These are phyloP conservation scores for Insectozyma bohioensis DNA, from an alignment of 1,139 yeast species.

Conservation along the genomic window DNA sequence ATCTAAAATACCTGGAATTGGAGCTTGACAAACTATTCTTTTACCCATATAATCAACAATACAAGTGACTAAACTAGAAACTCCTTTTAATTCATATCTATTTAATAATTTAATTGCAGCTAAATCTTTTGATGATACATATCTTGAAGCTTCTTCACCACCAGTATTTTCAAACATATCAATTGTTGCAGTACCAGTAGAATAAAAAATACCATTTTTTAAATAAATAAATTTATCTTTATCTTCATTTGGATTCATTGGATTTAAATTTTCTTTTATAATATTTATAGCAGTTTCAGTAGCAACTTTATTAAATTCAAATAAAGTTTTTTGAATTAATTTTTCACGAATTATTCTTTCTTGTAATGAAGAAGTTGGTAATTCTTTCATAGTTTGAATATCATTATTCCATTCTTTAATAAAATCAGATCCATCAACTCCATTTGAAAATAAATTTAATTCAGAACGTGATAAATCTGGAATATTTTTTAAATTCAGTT, in stretches of 20 bases:
- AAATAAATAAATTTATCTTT: constrained; percentile 64
- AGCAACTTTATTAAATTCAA: constrained; percentile 77
- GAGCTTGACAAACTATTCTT: constrained; percentile 88
- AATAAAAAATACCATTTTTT: constrained; percentile 83
- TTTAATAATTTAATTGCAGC: constrained; percentile 69
- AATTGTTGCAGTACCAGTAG: constrained; percentile 72
- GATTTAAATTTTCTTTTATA: constrained; percentile 66
- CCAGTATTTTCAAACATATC: constrained; percentile 68
- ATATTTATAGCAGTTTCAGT: constrained; percentile 78
- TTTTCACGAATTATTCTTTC: constrained; percentile 79
- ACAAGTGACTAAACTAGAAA: constrained; percentile 73
- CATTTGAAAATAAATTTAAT: constrained; percentile 51
- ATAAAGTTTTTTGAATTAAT: constrained; percentile 66
- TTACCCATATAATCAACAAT: constrained; percentile 89
- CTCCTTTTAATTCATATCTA: constrained; percentile 61
- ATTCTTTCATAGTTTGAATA: constrained; percentile 75
- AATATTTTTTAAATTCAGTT: constrained; percentile 21
- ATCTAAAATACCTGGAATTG: constrained; percentile 92
- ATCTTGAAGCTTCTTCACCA: constrained; percentile 85
- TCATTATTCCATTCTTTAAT: constrained; percentile 90
- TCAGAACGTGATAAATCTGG: constrained; percentile 70
- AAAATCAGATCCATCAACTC: constrained; percentile 57
- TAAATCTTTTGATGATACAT: constrained; percentile 77
- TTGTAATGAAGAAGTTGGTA: constrained; percentile 55
- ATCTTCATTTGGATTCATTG: constrained; percentile 79